phyloP scores from a whole-genome alignment of 805 yeast genomes.

The Teunomyces panamensis region DNA sequence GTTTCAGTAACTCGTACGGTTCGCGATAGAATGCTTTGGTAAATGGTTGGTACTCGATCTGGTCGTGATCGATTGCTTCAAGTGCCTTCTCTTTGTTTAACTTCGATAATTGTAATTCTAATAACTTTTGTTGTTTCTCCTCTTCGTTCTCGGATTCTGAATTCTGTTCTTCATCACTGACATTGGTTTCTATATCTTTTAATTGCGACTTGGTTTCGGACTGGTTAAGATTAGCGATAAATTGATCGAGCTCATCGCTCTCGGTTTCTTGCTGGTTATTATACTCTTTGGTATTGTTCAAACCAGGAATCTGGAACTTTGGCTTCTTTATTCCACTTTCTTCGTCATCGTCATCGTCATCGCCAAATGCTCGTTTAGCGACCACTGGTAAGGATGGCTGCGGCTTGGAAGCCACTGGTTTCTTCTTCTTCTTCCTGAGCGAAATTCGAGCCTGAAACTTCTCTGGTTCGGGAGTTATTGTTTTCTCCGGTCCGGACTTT shows the following conservation, averaged over 20 bases:
- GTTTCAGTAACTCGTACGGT: conserved; percentile 47
- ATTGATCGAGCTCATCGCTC: conserved; percentile 21
- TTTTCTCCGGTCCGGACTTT: not conserved
- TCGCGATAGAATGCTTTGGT: conserved; percentile 62
- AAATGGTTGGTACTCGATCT: conserved; percentile 50
- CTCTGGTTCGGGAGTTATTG: not conserved
- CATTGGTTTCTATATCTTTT: not conserved
- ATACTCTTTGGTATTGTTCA: conserved; percentile 9
- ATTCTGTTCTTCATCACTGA: conserved; percentile 15
- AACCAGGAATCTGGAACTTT: conserved; percentile 20
- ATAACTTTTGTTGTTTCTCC: conserved; percentile 31
- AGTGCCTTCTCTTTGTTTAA: conserved; percentile 51
- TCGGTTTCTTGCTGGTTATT: conserved; percentile 12
- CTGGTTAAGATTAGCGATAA: conserved; percentile 6
- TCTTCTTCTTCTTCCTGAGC: not conserved
- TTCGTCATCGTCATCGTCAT: conserved; percentile 27
- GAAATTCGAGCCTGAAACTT: not conserved
- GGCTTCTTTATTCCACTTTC: conserved; percentile 18
- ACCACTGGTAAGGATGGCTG: too few species aligned
- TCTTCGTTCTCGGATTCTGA: conserved; percentile 25
- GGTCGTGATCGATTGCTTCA: conserved; percentile 45
- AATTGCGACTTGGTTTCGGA: not conserved
- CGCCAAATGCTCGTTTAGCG: not conserved
- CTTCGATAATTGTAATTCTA: conserved; percentile 36
- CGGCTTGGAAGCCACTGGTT: too few species aligned